Evolutionary conservation across 805 yeast genomes (phyloP).

Genomic region (Wickerhamiella allomyrinae): DNA sequence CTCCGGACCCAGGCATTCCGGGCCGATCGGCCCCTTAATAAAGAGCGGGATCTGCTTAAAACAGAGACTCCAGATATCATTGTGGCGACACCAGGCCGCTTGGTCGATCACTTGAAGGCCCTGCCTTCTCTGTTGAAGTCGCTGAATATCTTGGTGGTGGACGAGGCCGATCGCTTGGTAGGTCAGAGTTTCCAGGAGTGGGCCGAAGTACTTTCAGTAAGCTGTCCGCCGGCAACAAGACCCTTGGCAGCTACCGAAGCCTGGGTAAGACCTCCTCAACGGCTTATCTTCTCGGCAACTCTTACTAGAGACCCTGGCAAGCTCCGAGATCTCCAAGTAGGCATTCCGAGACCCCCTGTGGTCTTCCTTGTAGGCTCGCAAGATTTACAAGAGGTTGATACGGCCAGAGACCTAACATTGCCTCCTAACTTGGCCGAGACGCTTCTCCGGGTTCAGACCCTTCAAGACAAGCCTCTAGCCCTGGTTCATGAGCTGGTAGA

Average conservation of each 20-base stretch:
- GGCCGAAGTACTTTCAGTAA: conserved; percentile 37
- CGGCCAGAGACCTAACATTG: conserved; percentile 23
- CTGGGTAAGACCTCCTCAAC: conserved; percentile 34
- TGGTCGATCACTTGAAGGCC: conserved; percentile 42
- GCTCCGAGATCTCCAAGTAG: conserved; percentile 52
- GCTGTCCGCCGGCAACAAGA: conserved; percentile 7
- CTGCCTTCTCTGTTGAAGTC: conserved; percentile 40
- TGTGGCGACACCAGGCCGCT: conserved; percentile 68
- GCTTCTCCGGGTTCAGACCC: conserved; percentile 21
- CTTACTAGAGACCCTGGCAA: conserved; percentile 87
- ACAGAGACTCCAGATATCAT: conserved; percentile 24
- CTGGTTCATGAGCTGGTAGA: conserved; percentile 39
- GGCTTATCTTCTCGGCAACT: conserved; percentile 83
- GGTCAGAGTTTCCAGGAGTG: conserved; percentile 91
- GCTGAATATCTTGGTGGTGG: conserved; percentile 58
- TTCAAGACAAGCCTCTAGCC: conserved; percentile 54
- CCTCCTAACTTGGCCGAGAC: conserved; percentile 27
- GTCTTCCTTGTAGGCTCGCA: conserved; percentile 51
- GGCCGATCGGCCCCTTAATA: conserved; percentile 41
- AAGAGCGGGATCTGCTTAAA: conserved; percentile 43
- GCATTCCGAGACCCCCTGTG: conserved; percentile 36
- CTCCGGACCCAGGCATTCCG: conserved; percentile 45
- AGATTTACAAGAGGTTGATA: conserved; percentile 24
- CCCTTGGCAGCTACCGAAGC: neutral
- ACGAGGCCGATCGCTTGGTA: conserved; percentile 91